These are phyloP conservation scores for Neoboletus magnificus DNA, from an alignment of 768 basidiomycete genomes.

Conservation along the genomic window DNA sequence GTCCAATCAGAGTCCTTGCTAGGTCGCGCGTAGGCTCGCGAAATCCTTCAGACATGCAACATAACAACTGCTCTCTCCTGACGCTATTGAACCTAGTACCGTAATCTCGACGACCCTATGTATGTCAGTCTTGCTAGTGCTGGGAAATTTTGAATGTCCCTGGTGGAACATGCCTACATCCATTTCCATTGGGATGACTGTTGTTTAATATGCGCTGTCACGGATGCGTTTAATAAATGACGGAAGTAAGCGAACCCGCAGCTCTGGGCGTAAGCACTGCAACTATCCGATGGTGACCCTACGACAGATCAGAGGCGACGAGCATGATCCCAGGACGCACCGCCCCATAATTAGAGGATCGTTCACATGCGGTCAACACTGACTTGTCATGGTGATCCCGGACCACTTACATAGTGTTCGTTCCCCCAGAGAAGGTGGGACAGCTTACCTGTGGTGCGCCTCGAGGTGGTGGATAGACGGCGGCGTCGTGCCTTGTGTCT, in stretches of 20 bases:
- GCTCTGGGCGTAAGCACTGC: neutral
- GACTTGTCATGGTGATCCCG: neutral
- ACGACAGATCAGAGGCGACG: neutral
- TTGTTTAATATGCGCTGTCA: neutral
- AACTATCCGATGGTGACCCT: neutral
- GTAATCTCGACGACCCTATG: neutral
- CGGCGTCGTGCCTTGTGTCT: neutral
- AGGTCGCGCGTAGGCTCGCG: no score
- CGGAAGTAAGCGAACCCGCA: slow-evolving; percentile 5
- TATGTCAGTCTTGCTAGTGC: neutral
- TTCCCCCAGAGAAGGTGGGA: neutral
- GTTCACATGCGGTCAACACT: neutral
- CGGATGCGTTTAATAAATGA: slow-evolving; percentile 5
- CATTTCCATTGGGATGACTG: neutral
- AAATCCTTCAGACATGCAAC: no score
- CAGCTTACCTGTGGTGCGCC: neutral
- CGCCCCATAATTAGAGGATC: neutral
- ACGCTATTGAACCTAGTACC: neutral
- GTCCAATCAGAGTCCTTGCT: no score
- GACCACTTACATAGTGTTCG: neutral
- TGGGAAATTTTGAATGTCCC: neutral
- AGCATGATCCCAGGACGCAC: neutral
- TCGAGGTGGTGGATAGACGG: neutral
- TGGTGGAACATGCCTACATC: neutral
- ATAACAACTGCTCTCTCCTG: no score